Conservation (phyloP, 768 basidiomycete species). For the Suillus subalutaceus region DNA sequence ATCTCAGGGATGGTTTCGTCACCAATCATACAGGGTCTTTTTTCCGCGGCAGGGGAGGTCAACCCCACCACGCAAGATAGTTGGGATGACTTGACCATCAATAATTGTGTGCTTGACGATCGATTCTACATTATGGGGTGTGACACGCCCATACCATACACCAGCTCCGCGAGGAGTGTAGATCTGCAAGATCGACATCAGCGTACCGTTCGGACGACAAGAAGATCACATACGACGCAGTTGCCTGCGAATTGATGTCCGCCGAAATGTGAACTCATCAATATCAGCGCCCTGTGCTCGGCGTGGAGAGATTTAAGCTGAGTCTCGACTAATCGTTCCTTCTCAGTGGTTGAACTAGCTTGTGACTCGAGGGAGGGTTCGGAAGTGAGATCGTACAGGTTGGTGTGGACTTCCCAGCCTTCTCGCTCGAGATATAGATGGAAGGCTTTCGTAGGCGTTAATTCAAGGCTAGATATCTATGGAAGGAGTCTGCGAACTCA, state of each 20-base stretch:
- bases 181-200: slow-evolving; percentile 52
- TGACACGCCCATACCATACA: slow-evolving; percentile 94
- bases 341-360: slow-evolving; percentile 46
- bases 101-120: slow-evolving; percentile 89
- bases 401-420: slow-evolving; percentile 77
- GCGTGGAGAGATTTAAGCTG: slow-evolving; percentile 49
- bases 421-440: slow-evolving; percentile 60
- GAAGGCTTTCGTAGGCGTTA: slow-evolving; percentile 50
- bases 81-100: slow-evolving; percentile 79
- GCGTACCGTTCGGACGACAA: not conserved
- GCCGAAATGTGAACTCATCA: slow-evolving; percentile 88
- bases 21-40: slow-evolving; percentile 75
- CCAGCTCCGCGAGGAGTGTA: slow-evolving; percentile 84
- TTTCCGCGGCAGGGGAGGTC: slow-evolving; percentile 74
- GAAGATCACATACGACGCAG: slow-evolving; percentile 68
- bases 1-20: slow-evolving; percentile 16
- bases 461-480: not conserved
- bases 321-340: slow-evolving; percentile 42
- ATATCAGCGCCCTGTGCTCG: slow-evolving; percentile 75
- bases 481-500: slow-evolving; percentile 32
- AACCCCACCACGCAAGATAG: slow-evolving; percentile 86
- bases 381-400: slow-evolving; percentile 61
- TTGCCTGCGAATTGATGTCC: slow-evolving; percentile 95
- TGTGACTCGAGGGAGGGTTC: slow-evolving; percentile 29
- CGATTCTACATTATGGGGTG: slow-evolving; percentile 84